Base-by-base conservation (phyloP, 73 alveolate species). In the Paramecium bursaria region DNA sequence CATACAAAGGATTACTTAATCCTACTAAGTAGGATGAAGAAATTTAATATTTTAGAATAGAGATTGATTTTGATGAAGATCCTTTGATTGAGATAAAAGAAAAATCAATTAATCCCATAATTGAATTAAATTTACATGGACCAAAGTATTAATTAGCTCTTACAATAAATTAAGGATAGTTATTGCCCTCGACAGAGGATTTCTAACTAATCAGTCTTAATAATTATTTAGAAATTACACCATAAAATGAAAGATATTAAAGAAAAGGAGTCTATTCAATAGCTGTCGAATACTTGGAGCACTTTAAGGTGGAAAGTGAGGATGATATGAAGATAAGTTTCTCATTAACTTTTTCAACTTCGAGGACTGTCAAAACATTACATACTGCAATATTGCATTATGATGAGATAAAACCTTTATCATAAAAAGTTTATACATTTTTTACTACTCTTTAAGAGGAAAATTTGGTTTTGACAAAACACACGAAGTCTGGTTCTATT, bases 291-390 rank as follows among this genome's bases (percentile, higher is more conserved):
- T 25, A 33, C 19, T 1, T 39, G 25, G 19, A 39, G 6, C 57
- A 39, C 11, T 5, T 7, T 39, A 7, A 39, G 5, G 49, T 7
- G 5, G 49, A 39, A 39, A 39, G 5, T 39, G 49, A 39, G 5
- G 49, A 39, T 7, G 14, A 39, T 39, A 39, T 11, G 5, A 39
- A 39, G 11, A 39, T 39, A 39, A 5, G 11, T 39, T 39, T 25
- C 26, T 25, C 82, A 2, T 15, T 67, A 10, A 67, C 82, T 35
- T 67, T 21, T 67, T 67, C 82, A 9, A 67, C 82, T 35, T 25
- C 50, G 33, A 67, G 82, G 44, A 67, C 82, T 14, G 55, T 67
- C 3, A 67, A 67, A 67, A 39, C 53, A n/a, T n/a, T 67, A 0
- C 30, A 67, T 7, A 47, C 22, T n/a, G 82, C 60, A 25, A 19